Evolutionary conservation across 1,284 basidiomycete species (phyloP).

Genomic region (Flammula alnicola): DNA sequence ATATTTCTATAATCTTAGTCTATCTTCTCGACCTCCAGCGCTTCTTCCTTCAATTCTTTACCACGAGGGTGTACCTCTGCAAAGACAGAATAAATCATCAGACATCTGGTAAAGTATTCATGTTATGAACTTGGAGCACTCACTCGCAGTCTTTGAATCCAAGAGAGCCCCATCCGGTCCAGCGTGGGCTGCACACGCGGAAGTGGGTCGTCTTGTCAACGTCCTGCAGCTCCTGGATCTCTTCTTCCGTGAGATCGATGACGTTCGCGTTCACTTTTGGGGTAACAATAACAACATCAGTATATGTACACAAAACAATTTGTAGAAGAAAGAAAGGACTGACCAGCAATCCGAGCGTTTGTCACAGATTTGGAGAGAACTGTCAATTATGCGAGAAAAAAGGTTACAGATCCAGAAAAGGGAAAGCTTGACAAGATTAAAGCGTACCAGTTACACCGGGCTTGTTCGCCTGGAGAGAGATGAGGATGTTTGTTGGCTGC

Average conservation of each 20-base stretch:
- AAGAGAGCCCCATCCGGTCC: conserved; percentile 66
- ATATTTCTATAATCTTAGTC: too few species aligned
- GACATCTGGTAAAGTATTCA: too few species aligned
- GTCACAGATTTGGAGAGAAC: conserved; percentile 71
- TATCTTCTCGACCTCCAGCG: too few species aligned
- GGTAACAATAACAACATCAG: neutral
- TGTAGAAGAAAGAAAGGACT: conserved; percentile 22
- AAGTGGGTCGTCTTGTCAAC: conserved; percentile 64
- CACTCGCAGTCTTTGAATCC: conserved; percentile 61
- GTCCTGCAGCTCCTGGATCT: conserved; percentile 55
- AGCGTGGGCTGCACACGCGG: conserved; percentile 63
- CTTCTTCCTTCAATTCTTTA: too few species aligned
- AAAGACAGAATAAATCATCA: too few species aligned
- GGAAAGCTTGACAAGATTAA: neutral
- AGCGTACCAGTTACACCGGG: conserved; percentile 54
- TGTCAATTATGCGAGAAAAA: conserved; percentile 22
- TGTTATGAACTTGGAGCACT: too few species aligned
- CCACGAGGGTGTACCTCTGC: too few species aligned
- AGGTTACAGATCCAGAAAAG: conserved; percentile 5
- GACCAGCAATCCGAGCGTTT: conserved; percentile 56
- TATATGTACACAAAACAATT: conserved; percentile 1
- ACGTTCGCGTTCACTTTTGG: conserved; percentile 54
- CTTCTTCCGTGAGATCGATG: conserved; percentile 60
- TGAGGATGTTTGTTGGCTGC: conserved; percentile 59
- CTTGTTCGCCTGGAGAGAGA: conserved; percentile 70